These are phyloP conservation scores for Solanum virginianum DNA, from an alignment of 257 asterid species.

Conservation along the genomic window DNA sequence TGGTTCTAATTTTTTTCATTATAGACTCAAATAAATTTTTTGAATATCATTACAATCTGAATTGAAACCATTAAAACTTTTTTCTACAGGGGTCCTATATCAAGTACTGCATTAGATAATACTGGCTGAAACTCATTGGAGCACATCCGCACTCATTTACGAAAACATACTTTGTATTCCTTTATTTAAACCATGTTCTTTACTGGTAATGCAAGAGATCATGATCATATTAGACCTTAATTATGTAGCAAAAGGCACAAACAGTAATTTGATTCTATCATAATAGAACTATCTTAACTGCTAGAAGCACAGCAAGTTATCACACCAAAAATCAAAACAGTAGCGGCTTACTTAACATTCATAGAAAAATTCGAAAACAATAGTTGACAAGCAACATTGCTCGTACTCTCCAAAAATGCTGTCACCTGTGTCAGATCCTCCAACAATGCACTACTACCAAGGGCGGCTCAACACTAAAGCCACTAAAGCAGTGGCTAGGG, in stretches of 20 bases:
- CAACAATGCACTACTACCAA: no score
- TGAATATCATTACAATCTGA: neutral
- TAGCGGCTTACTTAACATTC: neutral
- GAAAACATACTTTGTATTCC: neutral
- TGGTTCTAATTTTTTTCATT: neutral
- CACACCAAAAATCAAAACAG: neutral
- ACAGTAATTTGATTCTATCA: neutral
- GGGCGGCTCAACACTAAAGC: no score
- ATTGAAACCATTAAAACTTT: neutral
- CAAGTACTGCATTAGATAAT: neutral
- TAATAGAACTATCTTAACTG: neutral
- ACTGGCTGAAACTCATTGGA: neutral
- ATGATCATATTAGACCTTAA: neutral
- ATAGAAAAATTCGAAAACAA: neutral
- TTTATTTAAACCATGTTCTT: neutral
- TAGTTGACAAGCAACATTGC: neutral
- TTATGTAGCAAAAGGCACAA: neutral
- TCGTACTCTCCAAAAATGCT: no score
- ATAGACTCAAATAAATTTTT: neutral
- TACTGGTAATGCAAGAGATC: neutral
- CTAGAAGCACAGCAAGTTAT: neutral
- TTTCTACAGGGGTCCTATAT: neutral
- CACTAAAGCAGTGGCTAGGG: no score
- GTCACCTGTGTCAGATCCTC: no score
- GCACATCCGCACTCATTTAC: neutral